Conservation (phyloP, 2,329 filamentous ascomycete genomes). For the Curvularia sp. region DNA sequence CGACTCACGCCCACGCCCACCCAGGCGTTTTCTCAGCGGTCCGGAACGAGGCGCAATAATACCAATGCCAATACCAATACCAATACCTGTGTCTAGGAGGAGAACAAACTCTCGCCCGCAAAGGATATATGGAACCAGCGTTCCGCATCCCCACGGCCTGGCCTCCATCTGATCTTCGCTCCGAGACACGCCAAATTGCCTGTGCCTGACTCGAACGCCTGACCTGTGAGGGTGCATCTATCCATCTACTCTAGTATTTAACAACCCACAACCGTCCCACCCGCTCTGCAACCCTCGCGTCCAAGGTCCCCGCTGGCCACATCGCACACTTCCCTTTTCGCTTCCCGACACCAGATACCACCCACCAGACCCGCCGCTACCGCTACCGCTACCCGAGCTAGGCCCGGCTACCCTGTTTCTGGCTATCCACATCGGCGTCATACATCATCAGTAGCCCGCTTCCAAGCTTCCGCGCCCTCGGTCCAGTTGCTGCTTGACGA, state of each 20-base stretch:
- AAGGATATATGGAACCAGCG: conserved; percentile 44
- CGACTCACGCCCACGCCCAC: conserved; percentile 28
- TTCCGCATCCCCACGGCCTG: conserved; percentile 40
- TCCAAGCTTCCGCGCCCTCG: conserved; percentile 31
- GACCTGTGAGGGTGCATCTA: conserved; percentile 22
- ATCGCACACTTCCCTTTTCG: conserved; percentile 14
- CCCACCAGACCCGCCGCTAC: conserved; percentile 24
- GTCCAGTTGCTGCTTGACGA: conserved; percentile 31
- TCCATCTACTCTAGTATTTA: conserved; percentile 22
- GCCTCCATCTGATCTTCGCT: conserved; percentile 41
- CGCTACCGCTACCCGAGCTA: too few relatives aligned
- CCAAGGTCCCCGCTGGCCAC: conserved; percentile 16
- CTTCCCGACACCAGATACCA: conserved; percentile 19
- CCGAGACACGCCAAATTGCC: conserved; percentile 43
- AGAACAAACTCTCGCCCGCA: conserved; percentile 31
- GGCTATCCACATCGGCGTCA: conserved; percentile 33
- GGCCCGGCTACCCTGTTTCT: conserved; percentile 29
- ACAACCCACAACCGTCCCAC: conserved; percentile 7
- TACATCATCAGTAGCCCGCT: conserved; percentile 36
- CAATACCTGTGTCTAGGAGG: too few relatives aligned
- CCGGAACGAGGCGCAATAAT: conserved; percentile 31
- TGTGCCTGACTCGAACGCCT: conserved; percentile 49
- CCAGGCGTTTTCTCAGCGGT: conserved; percentile 36
- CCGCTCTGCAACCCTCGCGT: conserved; percentile 9
- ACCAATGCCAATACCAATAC: too few relatives aligned